Evolutionary conservation across 805 yeast species (phyloP).

Genomic region (Teunomyces aglyptinius): DNA sequence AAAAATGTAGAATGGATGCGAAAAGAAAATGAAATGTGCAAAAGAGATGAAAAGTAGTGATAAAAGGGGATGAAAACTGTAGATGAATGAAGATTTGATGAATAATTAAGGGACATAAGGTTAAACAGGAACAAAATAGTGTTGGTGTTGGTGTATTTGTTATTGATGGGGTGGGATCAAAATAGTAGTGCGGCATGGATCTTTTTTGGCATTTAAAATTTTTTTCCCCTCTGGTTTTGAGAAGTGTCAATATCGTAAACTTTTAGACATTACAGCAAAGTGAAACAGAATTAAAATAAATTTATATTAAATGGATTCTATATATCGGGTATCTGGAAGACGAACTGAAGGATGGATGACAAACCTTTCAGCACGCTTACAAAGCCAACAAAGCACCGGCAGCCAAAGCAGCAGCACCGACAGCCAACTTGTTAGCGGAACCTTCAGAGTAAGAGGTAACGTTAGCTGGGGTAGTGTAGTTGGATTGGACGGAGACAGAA

Average conservation of each 20-base stretch:
- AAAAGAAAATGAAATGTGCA: background rate
- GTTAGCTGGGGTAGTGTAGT: conserved; percentile 19
- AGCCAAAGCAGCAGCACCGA: conserved; percentile 19
- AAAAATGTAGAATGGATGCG: background rate
- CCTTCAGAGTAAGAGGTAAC: conserved; percentile 21
- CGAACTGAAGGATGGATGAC: background rate
- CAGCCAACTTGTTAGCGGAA: conserved; percentile 20
- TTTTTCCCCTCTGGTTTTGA: too few species aligned
- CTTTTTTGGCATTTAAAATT: too few species aligned
- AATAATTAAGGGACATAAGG: too few species aligned
- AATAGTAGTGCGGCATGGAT: too few species aligned
- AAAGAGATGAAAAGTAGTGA: conserved; percentile 19
- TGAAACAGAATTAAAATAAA: background rate
- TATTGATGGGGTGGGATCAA: too few species aligned
- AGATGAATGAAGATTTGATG: too few species aligned
- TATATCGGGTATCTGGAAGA: background rate
- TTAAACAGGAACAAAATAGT: too few species aligned
- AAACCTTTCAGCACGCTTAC: conserved; percentile 15
- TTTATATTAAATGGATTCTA: conserved; percentile 1
- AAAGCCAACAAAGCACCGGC: conserved; percentile 30
- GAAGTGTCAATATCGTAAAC: too few species aligned
- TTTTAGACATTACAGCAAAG: too few species aligned
- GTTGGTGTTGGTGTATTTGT: too few species aligned
- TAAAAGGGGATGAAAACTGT: conserved; percentile 8
- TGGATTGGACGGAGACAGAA: conserved; percentile 3